Conservation (phyloP, 345 rosid genomes). For the Populus simonii region DNA sequence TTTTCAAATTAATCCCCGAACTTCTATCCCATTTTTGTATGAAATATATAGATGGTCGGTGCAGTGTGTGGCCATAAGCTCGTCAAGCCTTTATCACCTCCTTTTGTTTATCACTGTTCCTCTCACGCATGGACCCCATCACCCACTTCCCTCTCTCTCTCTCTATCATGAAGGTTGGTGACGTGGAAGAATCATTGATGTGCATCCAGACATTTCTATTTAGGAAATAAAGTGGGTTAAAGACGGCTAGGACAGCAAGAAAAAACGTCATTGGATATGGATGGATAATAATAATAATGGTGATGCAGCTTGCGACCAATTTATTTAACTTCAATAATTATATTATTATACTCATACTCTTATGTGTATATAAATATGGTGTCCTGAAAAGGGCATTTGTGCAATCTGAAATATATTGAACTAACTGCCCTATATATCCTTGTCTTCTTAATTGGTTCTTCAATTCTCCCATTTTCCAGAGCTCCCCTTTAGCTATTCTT, state of each 20-base stretch:
- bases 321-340: background rate
- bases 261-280: slow-evolving; percentile 18
- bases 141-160: background rate
- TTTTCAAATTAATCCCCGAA: background rate
- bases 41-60: slow-evolving; percentile 36
- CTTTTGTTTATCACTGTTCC: background rate
- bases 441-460: background rate
- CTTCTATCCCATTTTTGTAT: background rate
- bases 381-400: slow-evolving; percentile 7
- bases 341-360: background rate
- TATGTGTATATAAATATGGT: background rate
- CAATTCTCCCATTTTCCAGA: background rate
- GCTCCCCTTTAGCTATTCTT: background rate
- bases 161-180: slow-evolving; percentile 1
- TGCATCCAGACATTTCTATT: slow-evolving; percentile 46
- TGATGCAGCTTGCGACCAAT: background rate
- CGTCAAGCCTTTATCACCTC: background rate
- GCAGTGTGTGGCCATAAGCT: slow-evolving; percentile 37
- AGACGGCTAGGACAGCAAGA: slow-evolving; percentile 31
- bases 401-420: background rate
- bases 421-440: background rate
- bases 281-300: background rate
- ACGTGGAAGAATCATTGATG: slow-evolving; percentile 46
- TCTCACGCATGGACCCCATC: slow-evolving; percentile 5
- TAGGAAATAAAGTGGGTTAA: slow-evolving; percentile 10